A percentile compares a stretch with the other conserved stretches of the same genome.
These are phyloP conservation scores for Exophiala sp. DNA, from an alignment of 2,329 filamentous ascomycete genomes.

Conservation along the genomic window DNA sequence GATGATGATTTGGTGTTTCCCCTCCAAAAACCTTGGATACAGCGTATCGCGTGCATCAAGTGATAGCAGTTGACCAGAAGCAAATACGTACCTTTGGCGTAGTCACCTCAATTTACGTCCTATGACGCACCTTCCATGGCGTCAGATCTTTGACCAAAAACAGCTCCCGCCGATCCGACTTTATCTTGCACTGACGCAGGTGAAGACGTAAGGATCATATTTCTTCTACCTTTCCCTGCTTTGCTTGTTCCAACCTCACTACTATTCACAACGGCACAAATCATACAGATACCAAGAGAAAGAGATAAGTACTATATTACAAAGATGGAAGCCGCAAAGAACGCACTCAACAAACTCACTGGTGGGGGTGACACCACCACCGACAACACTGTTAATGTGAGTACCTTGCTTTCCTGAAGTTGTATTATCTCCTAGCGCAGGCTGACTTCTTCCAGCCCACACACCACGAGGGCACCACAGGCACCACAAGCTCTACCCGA, in stretches of 20 bases:
- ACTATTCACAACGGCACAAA: not conserved
- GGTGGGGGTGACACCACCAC: slow-evolving; percentile 6
- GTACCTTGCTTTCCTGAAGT: not conserved
- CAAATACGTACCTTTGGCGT: no score
- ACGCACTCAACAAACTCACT: slow-evolving; percentile 11
- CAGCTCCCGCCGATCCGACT: not conserved
- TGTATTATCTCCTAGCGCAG: not conserved
- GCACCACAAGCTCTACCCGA: not conserved
- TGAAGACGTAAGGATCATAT: not conserved
- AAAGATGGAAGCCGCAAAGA: slow-evolving; percentile 21
- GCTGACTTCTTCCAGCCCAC: not conserved
- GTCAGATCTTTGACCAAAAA: not conserved
- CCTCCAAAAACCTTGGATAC: not conserved
- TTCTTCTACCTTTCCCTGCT: not conserved
- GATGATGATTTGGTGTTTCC: not conserved
- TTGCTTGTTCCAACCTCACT: not conserved
- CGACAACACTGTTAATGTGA: not conserved
- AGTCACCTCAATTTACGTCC: not conserved
- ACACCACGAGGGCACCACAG: not conserved
- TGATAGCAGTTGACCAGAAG: no score
- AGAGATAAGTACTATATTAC: not conserved
- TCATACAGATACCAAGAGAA: not conserved
- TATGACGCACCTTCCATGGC: slow-evolving; percentile 1
- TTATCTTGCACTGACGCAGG: not conserved
- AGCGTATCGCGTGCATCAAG: no score